phyloP scores from a whole-genome alignment of 768 basidiomycete species.

The Lanmaoa rubissima region DNA sequence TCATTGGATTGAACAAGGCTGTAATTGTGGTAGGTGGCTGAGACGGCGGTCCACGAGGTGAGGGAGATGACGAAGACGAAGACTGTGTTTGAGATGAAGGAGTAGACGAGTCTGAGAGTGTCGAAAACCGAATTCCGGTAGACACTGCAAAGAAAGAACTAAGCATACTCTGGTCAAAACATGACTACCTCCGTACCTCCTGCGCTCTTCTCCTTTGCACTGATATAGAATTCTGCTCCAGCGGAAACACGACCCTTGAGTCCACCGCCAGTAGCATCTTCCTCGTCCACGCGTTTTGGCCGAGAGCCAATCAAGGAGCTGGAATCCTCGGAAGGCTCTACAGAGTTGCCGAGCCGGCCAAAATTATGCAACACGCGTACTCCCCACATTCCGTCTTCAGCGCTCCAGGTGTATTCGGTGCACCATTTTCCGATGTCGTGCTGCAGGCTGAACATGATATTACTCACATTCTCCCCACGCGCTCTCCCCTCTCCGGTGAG shows the following conservation, averaged over 20 bases:
- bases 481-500: constrained; percentile 38
- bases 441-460: constrained; percentile 81
- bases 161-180: background rate
- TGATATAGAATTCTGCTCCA: constrained; percentile 92
- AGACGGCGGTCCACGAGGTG: constrained; percentile 34
- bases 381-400: constrained; percentile 93
- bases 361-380: constrained; percentile 89
- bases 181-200: constrained; percentile 55
- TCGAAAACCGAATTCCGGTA: constrained; percentile 91
- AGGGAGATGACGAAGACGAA: constrained; percentile 35
- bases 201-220: constrained; percentile 88
- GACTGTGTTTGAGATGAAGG: constrained; percentile 55
- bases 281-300: constrained; percentile 87
- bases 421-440: constrained; percentile 93
- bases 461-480: constrained; percentile 53
- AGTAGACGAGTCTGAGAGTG: constrained; percentile 75
- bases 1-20: constrained; percentile 92
- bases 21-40: constrained; percentile 95
- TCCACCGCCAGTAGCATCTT: constrained; percentile 90
- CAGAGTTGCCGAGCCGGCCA: constrained; percentile 55
- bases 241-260: constrained; percentile 87
- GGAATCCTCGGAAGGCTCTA: constrained; percentile 37
- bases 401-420: constrained; percentile 92
- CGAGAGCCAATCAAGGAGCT: constrained; percentile 29
- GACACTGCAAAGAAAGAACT: constrained; percentile 56